phyloP scores from a whole-genome alignment of 257 asterid genomes.

The Echium plantagineum region DNA sequence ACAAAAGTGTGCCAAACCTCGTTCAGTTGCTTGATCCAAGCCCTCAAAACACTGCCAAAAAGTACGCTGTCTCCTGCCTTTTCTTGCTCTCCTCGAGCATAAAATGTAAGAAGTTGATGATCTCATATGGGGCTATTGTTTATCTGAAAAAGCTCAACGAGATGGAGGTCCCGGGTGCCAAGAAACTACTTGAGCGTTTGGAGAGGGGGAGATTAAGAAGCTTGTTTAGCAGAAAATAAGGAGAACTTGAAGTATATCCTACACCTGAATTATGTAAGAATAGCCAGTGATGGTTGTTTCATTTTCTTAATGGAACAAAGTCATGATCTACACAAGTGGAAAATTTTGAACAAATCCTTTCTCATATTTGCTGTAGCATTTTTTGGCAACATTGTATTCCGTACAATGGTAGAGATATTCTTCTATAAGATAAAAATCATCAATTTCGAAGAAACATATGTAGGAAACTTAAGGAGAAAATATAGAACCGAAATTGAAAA shows the following conservation, averaged over 20 bases:
- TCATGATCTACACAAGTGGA: not conserved
- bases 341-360: too few species aligned
- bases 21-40: conserved; percentile 56
- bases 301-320: conserved; percentile 42
- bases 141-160: conserved; percentile 64
- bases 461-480: too few species aligned
- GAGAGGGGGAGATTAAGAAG: conserved; percentile 62
- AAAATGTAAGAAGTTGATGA: conserved; percentile 73
- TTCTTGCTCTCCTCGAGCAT: conserved; percentile 42
- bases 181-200: conserved; percentile 59
- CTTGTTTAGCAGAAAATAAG: conserved; percentile 57
- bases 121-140: conserved; percentile 78
- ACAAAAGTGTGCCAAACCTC: conserved; percentile 51
- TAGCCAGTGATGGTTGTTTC: conserved; percentile 24
- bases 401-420: too few species aligned
- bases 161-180: conserved; percentile 61
- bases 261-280: conserved; percentile 22
- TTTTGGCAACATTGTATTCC: too few species aligned
- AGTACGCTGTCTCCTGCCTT: conserved; percentile 53
- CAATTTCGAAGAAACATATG: too few species aligned
- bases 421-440: too few species aligned
- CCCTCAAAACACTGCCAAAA: conserved; percentile 54
- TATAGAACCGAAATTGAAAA: too few species aligned
- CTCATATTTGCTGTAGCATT: too few species aligned
- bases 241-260: not conserved